Percentiles rank a stretch among this genome's conserved stretches.
Evolutionary conservation across 768 basidiomycete genomes (phyloP).

Genomic region (Termitomyces sp.): DNA sequence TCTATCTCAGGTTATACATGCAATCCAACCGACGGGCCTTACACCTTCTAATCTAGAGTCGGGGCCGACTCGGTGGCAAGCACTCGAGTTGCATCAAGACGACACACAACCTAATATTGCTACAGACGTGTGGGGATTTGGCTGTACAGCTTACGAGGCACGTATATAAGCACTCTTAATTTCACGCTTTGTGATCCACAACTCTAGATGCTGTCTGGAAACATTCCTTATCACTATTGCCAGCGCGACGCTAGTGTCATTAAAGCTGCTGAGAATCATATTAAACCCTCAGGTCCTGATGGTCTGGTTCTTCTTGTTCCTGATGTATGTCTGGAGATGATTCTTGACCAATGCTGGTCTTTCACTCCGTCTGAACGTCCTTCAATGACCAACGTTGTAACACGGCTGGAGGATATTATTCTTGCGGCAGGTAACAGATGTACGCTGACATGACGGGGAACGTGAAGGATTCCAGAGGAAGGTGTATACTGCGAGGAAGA

Average conservation of each 20-base stretch:
- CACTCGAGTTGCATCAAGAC: conserved; percentile 27
- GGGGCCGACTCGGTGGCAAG: conserved; percentile 28
- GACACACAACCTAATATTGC: conserved; percentile 18
- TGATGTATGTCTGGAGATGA: not conserved
- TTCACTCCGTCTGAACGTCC: conserved; percentile 3
- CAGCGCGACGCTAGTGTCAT: conserved; percentile 10
- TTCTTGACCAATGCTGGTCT: conserved; percentile 11
- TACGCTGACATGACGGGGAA: no score
- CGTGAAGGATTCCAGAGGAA: no score
- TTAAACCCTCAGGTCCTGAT: conserved; percentile 10
- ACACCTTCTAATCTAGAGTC: conserved; percentile 23
- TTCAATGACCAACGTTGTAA: conserved; percentile 5
- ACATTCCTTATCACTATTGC: conserved; percentile 11
- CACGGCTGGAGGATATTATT: not conserved
- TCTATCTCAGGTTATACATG: conserved; percentile 28
- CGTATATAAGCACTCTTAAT: not conserved
- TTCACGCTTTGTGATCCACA: not conserved
- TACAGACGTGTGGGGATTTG: conserved; percentile 30
- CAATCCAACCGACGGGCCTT: conserved; percentile 21
- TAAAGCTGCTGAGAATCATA: conserved; percentile 3
- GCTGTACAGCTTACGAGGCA: conserved; percentile 29
- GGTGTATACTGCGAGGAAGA: no score
- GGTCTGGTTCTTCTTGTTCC: not conserved
- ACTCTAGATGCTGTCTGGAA: conserved; percentile 6
- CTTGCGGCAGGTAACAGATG: no score